Conservation (phyloP, 129 eudicot genomes). For the Heracleum sosnowskyi region DNA sequence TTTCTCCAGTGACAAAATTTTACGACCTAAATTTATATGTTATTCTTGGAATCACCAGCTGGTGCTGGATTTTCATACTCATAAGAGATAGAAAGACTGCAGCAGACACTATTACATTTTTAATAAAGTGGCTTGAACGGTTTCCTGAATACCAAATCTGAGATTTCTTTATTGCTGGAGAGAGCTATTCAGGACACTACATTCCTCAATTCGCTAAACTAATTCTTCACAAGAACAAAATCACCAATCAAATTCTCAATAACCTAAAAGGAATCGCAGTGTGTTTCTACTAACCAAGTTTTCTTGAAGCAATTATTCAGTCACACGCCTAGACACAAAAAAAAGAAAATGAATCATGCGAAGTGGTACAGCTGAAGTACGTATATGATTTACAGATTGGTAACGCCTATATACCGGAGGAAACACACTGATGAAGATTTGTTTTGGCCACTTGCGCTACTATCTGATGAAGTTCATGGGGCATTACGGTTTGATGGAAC, state of each 20-base stretch:
- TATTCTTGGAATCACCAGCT: no score
- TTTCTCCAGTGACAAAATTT: no score
- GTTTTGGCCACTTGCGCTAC: no score
- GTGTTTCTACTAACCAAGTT: conserved; percentile 5
- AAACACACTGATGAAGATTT: no score
- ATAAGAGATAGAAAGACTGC: no score
- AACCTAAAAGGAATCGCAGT: conserved; percentile 32
- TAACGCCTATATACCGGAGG: no score
- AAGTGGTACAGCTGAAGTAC: not conserved
- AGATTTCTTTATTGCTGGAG: not conserved
- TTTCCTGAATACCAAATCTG: not conserved
- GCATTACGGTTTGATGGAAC: no score
- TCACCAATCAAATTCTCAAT: conserved; percentile 26
- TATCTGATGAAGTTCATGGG: no score
- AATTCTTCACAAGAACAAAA: conserved; percentile 32
- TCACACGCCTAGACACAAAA: not conserved
- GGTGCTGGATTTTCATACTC: no score
- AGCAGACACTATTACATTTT: not conserved
- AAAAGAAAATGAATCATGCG: not conserved
- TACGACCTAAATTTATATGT: no score
- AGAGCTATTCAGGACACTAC: not conserved
- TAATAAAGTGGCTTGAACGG: not conserved
- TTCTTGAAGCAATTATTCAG: not conserved
- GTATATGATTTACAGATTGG: no score
- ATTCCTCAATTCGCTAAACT: conserved; percentile 14